phyloP scores from a whole-genome alignment of 805 yeast species.

The Diddensiella caesifluorescens region DNA sequence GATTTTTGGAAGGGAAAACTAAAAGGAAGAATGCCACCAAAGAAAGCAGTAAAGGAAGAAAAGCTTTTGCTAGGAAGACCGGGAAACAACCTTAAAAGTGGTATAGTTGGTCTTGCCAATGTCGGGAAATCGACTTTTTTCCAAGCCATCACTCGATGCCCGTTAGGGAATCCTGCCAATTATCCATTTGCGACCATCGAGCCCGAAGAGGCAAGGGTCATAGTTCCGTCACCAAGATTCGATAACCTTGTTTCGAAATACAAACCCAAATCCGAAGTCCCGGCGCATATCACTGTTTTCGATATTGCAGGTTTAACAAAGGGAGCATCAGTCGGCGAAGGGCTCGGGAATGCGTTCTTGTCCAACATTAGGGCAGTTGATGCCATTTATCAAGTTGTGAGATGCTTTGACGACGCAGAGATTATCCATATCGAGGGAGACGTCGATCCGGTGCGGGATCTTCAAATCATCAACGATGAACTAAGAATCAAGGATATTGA shows the following conservation, averaged over 20 bases:
- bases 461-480: conserved; percentile 86
- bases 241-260: conserved; percentile 70
- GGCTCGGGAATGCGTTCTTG: conserved; percentile 95
- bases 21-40: conserved; percentile 58
- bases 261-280: conserved; percentile 77
- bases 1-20: not conserved
- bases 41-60: conserved; percentile 62
- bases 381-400: conserved; percentile 95
- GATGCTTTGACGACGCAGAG: conserved; percentile 97
- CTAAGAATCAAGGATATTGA: conserved; percentile 95
- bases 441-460: conserved; percentile 91
- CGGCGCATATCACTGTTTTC: conserved; percentile 87
- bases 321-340: conserved; percentile 96
- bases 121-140: conserved; percentile 95
- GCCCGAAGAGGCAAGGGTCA: conserved; percentile 96
- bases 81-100: conserved; percentile 61
- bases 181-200: conserved; percentile 98
- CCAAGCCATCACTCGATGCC: conserved; percentile 92
- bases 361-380: conserved; percentile 96
- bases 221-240: conserved; percentile 86
- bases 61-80: conserved; percentile 81
- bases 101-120: conserved; percentile 91
- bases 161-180: conserved; percentile 94
- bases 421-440: conserved; percentile 96
- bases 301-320: conserved; percentile 98